Conservation (phyloP, 345 rosid species). For the Erysimum cheiranthoides region DNA sequence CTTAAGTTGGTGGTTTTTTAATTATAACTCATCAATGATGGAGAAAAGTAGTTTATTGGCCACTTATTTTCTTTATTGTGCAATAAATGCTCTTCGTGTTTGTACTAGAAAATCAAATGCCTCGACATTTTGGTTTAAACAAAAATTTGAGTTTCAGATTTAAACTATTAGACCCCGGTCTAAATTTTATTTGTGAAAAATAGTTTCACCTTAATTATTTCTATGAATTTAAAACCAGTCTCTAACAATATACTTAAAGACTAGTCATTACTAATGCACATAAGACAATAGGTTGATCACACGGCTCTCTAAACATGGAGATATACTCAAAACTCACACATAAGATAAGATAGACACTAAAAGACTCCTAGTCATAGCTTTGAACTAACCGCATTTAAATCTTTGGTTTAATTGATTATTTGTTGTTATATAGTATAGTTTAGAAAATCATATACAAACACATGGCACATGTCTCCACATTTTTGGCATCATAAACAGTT, state of each 20-base stretch:
- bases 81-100: conserved; percentile 3
- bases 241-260: background rate
- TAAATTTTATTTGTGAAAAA: background rate
- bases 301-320: conserved; percentile 30
- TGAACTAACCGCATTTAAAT: conserved; percentile 13
- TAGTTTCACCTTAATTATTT: no score
- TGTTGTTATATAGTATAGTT: background rate
- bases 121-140: background rate
- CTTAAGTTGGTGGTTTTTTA: background rate
- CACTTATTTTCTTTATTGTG: background rate
- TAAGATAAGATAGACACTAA: background rate
- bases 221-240: background rate
- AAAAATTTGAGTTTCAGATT: background rate
- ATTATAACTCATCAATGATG: background rate
- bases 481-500: conserved; percentile 33
- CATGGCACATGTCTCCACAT: conserved; percentile 40
- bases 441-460: conserved; percentile 17
- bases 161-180: background rate
- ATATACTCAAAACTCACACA: conserved; percentile 25
- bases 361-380: background rate
- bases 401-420: background rate
- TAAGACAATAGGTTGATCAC: conserved; percentile 10
- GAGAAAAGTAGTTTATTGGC: conserved; percentile 11
- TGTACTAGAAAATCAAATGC: background rate
- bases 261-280: background rate